Evolutionary conservation across 345 rosid genomes (phyloP).

Genomic region (Trapa incisa): DNA sequence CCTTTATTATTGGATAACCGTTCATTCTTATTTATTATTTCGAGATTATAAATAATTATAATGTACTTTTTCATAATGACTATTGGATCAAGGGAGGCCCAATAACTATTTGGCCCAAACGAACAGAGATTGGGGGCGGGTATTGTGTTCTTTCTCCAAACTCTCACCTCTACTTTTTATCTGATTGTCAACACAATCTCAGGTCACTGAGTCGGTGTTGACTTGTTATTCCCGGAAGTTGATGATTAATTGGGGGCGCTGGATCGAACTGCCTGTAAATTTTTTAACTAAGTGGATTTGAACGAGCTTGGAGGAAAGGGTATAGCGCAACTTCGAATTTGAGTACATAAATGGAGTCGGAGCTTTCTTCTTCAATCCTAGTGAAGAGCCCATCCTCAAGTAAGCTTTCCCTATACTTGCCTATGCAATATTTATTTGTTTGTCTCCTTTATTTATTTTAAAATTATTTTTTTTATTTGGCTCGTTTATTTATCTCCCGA

Average conservation of each 20-base stretch:
- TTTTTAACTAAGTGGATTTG: background rate
- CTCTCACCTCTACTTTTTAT: background rate
- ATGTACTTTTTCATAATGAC: no score
- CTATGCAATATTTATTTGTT: background rate
- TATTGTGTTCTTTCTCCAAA: no score
- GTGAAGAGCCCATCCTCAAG: conserved; percentile 35
- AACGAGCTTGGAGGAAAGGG: background rate
- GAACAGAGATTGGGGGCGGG: no score
- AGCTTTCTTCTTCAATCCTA: conserved; percentile 24
- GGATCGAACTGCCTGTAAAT: background rate
- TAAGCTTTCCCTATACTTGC: conserved; percentile 37
- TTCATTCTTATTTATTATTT: no score
- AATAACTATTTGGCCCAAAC: no score
- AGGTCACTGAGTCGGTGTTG: background rate
- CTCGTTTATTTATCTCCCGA: no score
- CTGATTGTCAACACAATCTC: background rate
- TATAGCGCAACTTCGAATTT: background rate
- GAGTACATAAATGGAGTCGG: conserved; percentile 7
- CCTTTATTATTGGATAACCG: background rate
- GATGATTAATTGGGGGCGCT: background rate
- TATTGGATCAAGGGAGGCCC: no score
- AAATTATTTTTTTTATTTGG: no score
- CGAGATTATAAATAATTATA: no score
- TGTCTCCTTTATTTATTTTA: background rate
- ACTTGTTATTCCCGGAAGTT: background rate